phyloP scores from a whole-genome alignment of 163 green algal genomes.

The Chlorella variabilis region DNA sequence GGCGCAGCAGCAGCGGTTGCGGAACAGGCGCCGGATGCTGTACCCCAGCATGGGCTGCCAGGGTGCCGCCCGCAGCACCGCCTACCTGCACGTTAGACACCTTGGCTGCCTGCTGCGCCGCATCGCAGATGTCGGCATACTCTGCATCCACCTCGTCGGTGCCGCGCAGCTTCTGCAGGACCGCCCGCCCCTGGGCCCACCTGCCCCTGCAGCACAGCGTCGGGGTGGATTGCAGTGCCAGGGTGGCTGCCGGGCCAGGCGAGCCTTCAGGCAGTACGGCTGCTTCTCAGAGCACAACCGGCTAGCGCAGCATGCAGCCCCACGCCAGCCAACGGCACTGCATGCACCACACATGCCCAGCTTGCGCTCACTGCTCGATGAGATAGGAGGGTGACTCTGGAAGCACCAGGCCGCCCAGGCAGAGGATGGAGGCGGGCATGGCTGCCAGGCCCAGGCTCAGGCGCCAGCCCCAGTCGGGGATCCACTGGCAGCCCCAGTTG shows the following conservation, averaged over 20 bases:
- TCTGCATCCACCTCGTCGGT: conserved; percentile 56
- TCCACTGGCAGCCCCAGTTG: conserved; percentile 48
- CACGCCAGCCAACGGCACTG: too few relatives aligned
- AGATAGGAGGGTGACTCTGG: conserved; percentile 56
- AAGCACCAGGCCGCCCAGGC: conserved; percentile 51
- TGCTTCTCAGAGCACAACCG: too few relatives aligned
- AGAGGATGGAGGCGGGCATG: conserved; percentile 46
- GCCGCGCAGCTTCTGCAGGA: conserved; percentile 64
- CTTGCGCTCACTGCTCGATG: conserved; percentile 27
- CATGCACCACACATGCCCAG: too few relatives aligned
- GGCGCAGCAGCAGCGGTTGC: too few relatives aligned
- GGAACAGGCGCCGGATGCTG: too few relatives aligned
- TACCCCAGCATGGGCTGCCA: too few relatives aligned
- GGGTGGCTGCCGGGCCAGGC: too few relatives aligned
- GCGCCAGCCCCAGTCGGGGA: conserved; percentile 63
- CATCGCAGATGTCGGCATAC: conserved; percentile 54
- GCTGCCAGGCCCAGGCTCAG: conserved; percentile 53
- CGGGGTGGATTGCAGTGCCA: conserved; percentile 54
- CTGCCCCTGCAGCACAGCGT: conserved; percentile 56
- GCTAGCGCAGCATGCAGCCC: background rate
- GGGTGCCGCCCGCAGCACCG: too few relatives aligned
- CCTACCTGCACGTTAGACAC: conserved; percentile 51
- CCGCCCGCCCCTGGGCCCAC: conserved; percentile 22
- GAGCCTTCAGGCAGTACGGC: too few relatives aligned
- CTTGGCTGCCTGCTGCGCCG: conserved; percentile 56